Percentiles rank a stretch among this genome's conserved stretches.
phyloP scores from a whole-genome alignment of 768 basidiomycete species.

The Pisolithus albus region DNA sequence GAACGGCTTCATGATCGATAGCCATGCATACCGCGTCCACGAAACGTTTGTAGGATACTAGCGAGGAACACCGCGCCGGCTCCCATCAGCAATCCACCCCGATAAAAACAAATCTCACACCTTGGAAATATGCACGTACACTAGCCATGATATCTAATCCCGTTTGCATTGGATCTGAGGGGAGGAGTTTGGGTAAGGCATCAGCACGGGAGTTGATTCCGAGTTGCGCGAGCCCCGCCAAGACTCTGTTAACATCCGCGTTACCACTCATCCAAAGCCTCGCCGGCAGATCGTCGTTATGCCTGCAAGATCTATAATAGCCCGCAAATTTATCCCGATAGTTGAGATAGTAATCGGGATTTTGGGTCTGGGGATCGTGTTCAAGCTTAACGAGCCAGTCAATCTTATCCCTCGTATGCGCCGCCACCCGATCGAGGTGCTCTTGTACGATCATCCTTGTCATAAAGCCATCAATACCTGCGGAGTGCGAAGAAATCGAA shows the following conservation, averaged over 20 bases:
- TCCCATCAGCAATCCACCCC: neutral
- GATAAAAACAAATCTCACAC: conserved; percentile 26
- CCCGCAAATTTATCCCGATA: conserved; percentile 45
- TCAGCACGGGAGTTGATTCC: conserved; percentile 30
- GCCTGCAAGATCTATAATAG: conserved; percentile 36
- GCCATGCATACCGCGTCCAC: conserved; percentile 36
- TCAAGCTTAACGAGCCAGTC: conserved; percentile 47
- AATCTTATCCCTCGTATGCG: conserved; percentile 35
- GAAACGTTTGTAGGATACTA: conserved; percentile 45
- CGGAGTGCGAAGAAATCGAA: neutral
- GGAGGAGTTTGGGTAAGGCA: conserved; percentile 46
- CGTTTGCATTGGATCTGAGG: conserved; percentile 45
- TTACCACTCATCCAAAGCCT: conserved; percentile 2
- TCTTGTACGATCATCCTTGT: conserved; percentile 44
- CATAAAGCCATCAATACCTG: neutral
- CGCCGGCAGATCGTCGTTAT: conserved; percentile 1
- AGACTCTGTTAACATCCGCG: conserved; percentile 26
- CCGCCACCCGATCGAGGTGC: conserved; percentile 40
- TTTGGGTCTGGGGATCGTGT: conserved; percentile 43
- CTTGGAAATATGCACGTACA: conserved; percentile 71
- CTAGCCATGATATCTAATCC: conserved; percentile 64
- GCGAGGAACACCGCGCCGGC: neutral
- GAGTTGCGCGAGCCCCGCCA: conserved; percentile 7
- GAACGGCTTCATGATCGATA: conserved; percentile 34
- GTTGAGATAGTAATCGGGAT: conserved; percentile 43